Base-by-base conservation (phyloP, 306 rosid genomes). In the Urtica urens region DNA sequence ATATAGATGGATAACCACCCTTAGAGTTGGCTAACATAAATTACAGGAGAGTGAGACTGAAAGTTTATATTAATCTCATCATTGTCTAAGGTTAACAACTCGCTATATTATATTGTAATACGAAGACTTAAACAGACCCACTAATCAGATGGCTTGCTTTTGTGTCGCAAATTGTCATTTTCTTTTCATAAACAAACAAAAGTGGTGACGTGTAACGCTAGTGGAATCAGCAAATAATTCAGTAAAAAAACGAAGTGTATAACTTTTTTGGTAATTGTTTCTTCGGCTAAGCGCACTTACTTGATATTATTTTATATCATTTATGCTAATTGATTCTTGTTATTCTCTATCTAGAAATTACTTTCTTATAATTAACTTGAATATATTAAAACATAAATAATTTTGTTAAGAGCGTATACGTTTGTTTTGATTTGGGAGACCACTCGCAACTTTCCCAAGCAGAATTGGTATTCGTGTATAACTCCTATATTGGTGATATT, bases 391-490 rank as follows among this genome's bases (percentile, higher is more conserved):
- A n/a, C n/a, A 7, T 29, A 19, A 44, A 17, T 28, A 21, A 18
- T 21, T 52, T 35, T 52, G 35, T 25, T 24, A 7, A n/a, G n/a
- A n/a, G 10, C 7, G 13, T 53, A 10, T 21, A 23, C 17, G 58
- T 53, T 8, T 14, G 48, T 53, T 23, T 53, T 35, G 10, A 24
- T 10, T 38, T 10, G 47, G 59, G 49, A 54, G 45, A 35, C 45
- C 58, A 37, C 29, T 6, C 22, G 7, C 7, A 10, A 37, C 45
- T 38, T 37, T 37, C 23, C n/a, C 11, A 37, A 22, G 37, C 46
- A 38, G 49, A 54, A 54, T n/a, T n/a, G n/a, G n/a, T 54, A 39
- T 35, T 16, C 26, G 59, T 46, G 3, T 17, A 48, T 24, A 54
- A 54, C 10, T 38, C 11, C 30, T 51, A 5, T 35, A 18, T n/a